Conservation (phyloP, 495 filamentous ascomycete species). For the Cetradonia linearis region DNA sequence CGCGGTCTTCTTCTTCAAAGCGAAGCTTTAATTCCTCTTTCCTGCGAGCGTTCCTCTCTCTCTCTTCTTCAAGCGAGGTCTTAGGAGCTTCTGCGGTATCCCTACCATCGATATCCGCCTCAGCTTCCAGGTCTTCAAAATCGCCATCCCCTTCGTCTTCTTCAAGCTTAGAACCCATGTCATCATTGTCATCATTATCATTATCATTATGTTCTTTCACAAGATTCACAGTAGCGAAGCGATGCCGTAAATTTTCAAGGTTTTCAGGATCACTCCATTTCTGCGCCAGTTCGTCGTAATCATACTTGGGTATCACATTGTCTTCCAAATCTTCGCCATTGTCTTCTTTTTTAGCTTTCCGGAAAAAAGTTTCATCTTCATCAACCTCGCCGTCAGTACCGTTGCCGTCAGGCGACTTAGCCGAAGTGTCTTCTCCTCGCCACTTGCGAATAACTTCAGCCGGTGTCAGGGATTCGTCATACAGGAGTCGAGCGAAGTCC, state of each 20-base stretch:
- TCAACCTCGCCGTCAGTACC: constrained; percentile 41
- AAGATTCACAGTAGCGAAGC: constrained; percentile 63
- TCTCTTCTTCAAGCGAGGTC: constrained; percentile 63
- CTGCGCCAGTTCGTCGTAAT: constrained; percentile 68
- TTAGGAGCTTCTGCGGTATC: constrained; percentile 31
- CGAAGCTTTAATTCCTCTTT: constrained; percentile 92
- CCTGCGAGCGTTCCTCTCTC: constrained; percentile 76
- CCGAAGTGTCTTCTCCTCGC: constrained; percentile 50
- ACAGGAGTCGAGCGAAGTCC: constrained; percentile 78
- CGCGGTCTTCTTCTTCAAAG: constrained; percentile 93
- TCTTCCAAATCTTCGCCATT: constrained; percentile 56
- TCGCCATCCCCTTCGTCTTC: constrained; percentile 76
- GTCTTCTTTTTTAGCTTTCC: constrained; percentile 55
- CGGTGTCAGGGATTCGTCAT: constrained; percentile 69
- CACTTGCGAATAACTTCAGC: constrained; percentile 66
- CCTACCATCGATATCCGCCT: constrained; percentile 40
- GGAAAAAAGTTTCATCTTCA: constrained; percentile 77
- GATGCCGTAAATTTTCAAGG: constrained; percentile 58
- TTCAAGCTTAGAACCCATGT: constrained; percentile 37
- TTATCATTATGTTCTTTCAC: constrained; percentile 35
- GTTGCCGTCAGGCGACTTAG: constrained; percentile 34
- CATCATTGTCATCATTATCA: constrained; percentile 38
- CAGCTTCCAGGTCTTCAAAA: constrained; percentile 82
- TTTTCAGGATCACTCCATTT: constrained; percentile 78
- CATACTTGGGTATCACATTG: constrained; percentile 63